These are phyloP conservation scores for Fusarium penzigii DNA, from an alignment of 2,329 filamentous ascomycete genomes.

Conservation along the genomic window DNA sequence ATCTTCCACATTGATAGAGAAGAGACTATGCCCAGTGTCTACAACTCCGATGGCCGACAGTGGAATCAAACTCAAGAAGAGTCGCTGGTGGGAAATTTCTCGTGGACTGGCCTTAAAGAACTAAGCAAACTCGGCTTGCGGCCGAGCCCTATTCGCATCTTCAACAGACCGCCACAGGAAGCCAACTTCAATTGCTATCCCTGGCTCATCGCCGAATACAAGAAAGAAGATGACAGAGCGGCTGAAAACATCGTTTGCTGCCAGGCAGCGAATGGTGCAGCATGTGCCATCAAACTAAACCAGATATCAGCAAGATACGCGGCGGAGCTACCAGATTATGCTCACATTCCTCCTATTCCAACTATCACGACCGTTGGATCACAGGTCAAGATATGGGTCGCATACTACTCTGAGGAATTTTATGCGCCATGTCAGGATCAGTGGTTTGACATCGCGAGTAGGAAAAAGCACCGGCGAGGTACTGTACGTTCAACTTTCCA, in stretches of 20 bases:
- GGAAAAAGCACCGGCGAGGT: slow-evolving; percentile 1
- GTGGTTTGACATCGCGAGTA: neutral
- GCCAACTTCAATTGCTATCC: slow-evolving; percentile 16
- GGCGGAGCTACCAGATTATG: neutral
- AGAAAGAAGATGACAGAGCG: slow-evolving; percentile 1
- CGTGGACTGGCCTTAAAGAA: slow-evolving; percentile 7
- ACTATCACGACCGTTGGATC: slow-evolving; percentile 16
- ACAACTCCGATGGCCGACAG: neutral
- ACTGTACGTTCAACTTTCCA: slow-evolving; percentile 4
- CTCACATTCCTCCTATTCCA: slow-evolving; percentile 18
- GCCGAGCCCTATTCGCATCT: slow-evolving; percentile 6
- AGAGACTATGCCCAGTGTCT: neutral
- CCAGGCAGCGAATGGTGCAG: slow-evolving; percentile 16
- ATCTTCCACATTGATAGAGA: slow-evolving; percentile 6
- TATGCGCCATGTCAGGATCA: neutral
- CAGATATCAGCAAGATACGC: slow-evolving; percentile 10
- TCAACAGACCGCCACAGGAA: neutral
- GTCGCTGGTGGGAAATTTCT: slow-evolving; percentile 8
- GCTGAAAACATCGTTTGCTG: slow-evolving; percentile 2
- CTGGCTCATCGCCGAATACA: slow-evolving; percentile 23
- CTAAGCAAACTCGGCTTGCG: slow-evolving; percentile 3
- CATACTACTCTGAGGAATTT: slow-evolving; percentile 11
- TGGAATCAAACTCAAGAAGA: slow-evolving; percentile 1
- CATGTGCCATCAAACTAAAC: slow-evolving; percentile 15
- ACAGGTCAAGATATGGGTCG: slow-evolving; percentile 17